Evolutionary conservation across 2,329 filamentous ascomycete genomes (phyloP), one percentile per base, ranked within the genome.

Genomic region (Colletotrichum sp.): DNA sequence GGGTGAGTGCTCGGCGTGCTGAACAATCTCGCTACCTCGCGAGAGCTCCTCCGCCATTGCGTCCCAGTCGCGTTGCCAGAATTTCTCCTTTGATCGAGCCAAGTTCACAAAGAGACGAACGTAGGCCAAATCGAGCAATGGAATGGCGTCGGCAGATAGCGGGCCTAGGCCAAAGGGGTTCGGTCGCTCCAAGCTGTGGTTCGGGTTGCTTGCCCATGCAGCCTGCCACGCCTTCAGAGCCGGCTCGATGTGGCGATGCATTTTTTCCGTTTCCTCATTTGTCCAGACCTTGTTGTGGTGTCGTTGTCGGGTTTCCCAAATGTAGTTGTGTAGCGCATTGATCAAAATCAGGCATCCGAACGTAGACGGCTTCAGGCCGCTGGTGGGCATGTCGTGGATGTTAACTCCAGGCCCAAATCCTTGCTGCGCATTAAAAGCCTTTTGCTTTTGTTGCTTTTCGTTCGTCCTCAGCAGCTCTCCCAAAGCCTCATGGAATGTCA

Each of bases 281-380:
- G 95, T 98, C 96, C 96, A 98, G 63, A 95, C 88, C 75, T 95
- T 93, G 78, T 94, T 95, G 78, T 96, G 93, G 78, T 98, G 96
- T 66, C 95, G 89, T 83, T 98, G 96, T 29, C 96, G 90, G 0
- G 96, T 98, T 84, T 98, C 96, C 97, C 97, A 98, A 58, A 98
- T 98, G 83, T 98, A 98, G 78, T 98, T 98, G 84, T 98, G 97
- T 29, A 98, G 87, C 5, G 97, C 96, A 80, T 98, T 96, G 81
- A 98, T 98, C 76, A 99, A 86, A 8, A 98, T 90, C 34, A 98
- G 87, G 81, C 95, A 98, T 11, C 96, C 97, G 81, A 98, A 98
- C 0, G 95, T 96, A 84, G 96, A 98, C 0, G 95, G 95, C 77
- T 90, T 91, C 62, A 97, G 87, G 38, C 95, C 92, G 67, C 87